A percentile compares a stretch with the other conserved stretches of the same genome.
Conservation (phyloP, 2,329 filamentous ascomycete species). For the Colletotrichum simmondsii region DNA sequence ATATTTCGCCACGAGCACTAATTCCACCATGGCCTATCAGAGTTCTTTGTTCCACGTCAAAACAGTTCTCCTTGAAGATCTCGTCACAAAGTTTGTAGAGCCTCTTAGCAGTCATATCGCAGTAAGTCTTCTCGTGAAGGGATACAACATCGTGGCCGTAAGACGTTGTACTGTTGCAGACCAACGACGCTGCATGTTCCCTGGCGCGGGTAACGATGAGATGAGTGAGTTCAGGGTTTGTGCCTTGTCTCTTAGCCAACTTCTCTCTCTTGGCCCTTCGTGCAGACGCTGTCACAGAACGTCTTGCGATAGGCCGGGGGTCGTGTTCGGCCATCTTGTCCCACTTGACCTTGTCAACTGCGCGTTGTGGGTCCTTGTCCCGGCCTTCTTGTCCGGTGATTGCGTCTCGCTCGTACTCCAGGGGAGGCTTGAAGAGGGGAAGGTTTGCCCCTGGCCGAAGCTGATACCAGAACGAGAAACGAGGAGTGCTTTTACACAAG, state of each 20-base stretch:
- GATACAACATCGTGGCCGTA: conserved; percentile 46
- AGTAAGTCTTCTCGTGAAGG: conserved; percentile 42
- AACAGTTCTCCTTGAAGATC: background rate
- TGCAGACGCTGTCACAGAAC: background rate
- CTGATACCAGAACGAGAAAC: conserved; percentile 36
- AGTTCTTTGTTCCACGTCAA: background rate
- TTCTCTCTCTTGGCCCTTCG: background rate
- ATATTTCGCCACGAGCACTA: background rate
- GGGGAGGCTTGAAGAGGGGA: conserved; percentile 40
- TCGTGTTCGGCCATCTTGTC: conserved; percentile 19
- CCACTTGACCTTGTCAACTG: conserved; percentile 33
- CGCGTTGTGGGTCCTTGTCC: conserved; percentile 29
- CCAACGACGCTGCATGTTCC: conserved; percentile 42
- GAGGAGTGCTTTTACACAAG: conserved; percentile 37
- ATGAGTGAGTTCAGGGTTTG: conserved; percentile 16
- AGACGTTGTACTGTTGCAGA: conserved; percentile 43
- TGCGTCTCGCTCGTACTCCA: conserved; percentile 37
- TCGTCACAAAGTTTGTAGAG: conserved; percentile 41
- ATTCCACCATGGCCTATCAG: conserved; percentile 6
- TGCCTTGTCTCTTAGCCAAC: background rate
- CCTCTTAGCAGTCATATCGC: conserved; percentile 44
- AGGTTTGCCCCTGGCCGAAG: conserved; percentile 35
- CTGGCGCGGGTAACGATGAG: conserved; percentile 37
- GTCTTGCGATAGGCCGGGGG: background rate
- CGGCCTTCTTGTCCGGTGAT: conserved; percentile 18